Conservation (phyloP, 2,329 filamentous ascomycete species). For the Aspergillus hiratsukae region DNA sequence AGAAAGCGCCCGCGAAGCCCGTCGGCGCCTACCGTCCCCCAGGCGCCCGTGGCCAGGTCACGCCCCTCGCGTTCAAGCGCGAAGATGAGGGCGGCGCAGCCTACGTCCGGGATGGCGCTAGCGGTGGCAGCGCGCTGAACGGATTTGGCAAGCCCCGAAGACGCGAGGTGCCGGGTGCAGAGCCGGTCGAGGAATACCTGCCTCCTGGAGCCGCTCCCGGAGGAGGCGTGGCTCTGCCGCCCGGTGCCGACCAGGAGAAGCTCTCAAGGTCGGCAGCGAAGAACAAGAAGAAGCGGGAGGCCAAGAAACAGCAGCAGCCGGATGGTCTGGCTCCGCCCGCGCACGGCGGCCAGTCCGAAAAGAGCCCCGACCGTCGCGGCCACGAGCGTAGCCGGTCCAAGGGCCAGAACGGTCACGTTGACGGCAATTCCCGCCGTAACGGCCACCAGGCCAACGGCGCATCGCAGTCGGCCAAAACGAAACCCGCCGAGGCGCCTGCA, state of each 20-base stretch:
- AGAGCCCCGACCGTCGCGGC: constrained; percentile 62
- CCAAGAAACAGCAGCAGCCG: constrained; percentile 85
- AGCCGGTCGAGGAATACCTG: constrained; percentile 60
- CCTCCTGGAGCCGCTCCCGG: constrained; percentile 66
- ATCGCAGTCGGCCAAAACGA: constrained; percentile 31
- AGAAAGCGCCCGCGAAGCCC: constrained; percentile 93
- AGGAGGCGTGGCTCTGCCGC: constrained; percentile 61
- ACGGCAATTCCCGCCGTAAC: constrained; percentile 23
- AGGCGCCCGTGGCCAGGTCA: constrained; percentile 81
- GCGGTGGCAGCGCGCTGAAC: constrained; percentile 57
- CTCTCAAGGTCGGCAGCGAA: constrained; percentile 81
- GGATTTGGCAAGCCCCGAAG: constrained; percentile 73
- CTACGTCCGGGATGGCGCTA: constrained; percentile 73
- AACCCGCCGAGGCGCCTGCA: constrained; percentile 25
- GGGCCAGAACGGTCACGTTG: constrained; percentile 33
- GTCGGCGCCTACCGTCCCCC: constrained; percentile 96
- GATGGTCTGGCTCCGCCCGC: constrained; percentile 54
- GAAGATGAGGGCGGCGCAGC: constrained; percentile 94
- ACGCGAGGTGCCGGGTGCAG: constrained; percentile 81
- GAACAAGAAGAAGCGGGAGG: constrained; percentile 97
- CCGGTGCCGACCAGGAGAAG: constrained; percentile 62
- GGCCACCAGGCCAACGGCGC: constrained; percentile 19
- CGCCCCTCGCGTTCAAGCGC: constrained; percentile 91
- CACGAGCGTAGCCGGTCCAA: constrained; percentile 53
- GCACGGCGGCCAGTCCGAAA: constrained; percentile 23